These are phyloP conservation scores for Tolypocladium pustulatum DNA, from an alignment of 2,329 filamentous ascomycete genomes.

Conservation along the genomic window DNA sequence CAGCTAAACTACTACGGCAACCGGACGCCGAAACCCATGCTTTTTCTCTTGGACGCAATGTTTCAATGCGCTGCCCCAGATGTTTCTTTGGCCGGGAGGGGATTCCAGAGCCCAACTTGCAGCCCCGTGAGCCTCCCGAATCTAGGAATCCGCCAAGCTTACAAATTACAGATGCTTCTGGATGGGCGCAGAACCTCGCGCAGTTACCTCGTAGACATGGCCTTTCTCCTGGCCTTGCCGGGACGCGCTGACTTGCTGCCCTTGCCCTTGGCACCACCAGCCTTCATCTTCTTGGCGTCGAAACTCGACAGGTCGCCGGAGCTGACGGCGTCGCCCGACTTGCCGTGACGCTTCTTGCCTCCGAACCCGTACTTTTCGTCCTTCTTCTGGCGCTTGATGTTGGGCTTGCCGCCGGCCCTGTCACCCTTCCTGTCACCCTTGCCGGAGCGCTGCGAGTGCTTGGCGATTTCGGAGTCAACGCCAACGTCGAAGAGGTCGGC, in stretches of 20 bases:
- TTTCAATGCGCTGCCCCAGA: neutral
- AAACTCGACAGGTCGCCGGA: conserved; percentile 74
- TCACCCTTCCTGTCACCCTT: conserved; percentile 15
- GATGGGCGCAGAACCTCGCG: neutral
- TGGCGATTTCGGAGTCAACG: conserved; percentile 55
- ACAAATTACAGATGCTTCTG: neutral
- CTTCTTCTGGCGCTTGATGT: conserved; percentile 81
- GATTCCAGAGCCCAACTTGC: neutral
- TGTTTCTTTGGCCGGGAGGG: neutral
- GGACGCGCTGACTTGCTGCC: conserved; percentile 29
- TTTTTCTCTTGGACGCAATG: neutral
- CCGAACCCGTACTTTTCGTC: conserved; percentile 92
- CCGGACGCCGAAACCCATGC: neutral
- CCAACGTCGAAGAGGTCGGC: conserved; percentile 86
- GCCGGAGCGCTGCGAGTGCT: conserved; percentile 26
- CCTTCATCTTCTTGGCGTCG: conserved; percentile 77
- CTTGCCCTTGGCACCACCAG: conserved; percentile 17
- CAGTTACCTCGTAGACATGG: conserved; percentile 18
- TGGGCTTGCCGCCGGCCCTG: conserved; percentile 23
- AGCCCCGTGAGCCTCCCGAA: neutral
- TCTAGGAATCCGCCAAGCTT: neutral
- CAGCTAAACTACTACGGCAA: neutral
- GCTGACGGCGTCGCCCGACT: conserved; percentile 82
- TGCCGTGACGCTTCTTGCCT: conserved; percentile 84
- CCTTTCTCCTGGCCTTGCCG: conserved; percentile 43